Evolutionary conservation across 805 yeast genomes (phyloP).

Genomic region (Nakazawaea populi): DNA sequence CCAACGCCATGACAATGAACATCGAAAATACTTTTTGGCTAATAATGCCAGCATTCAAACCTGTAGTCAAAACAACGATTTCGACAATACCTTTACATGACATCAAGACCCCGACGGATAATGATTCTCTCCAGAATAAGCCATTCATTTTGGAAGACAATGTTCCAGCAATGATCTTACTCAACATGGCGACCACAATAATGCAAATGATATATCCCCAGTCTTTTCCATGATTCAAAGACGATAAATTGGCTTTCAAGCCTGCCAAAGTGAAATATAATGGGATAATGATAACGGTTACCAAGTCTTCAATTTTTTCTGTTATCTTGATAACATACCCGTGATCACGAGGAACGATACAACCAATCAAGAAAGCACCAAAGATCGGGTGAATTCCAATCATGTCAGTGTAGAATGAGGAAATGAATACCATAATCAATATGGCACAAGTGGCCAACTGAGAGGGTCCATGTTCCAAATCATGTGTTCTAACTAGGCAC

Average conservation of each 20-base stretch:
- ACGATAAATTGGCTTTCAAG: conserved; percentile 59
- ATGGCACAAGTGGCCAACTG: conserved; percentile 53
- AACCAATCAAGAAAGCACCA: conserved; percentile 78
- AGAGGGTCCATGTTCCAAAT: conserved; percentile 58
- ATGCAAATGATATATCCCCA: conserved; percentile 77
- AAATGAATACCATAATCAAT: conserved; percentile 49
- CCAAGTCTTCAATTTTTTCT: conserved; percentile 73
- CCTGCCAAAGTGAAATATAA: conserved; percentile 80
- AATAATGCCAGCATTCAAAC: conserved; percentile 66
- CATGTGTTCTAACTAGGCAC: conserved; percentile 40
- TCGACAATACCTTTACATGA: conserved; percentile 88
- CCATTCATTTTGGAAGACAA: conserved; percentile 58
- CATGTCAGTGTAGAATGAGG: conserved; percentile 76
- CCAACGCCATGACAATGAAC: conserved; percentile 79
- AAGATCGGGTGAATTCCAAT: conserved; percentile 85
- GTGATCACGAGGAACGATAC: conserved; percentile 70
- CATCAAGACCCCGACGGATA: conserved; percentile 76
- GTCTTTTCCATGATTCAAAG: conserved; percentile 56
- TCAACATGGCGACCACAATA: conserved; percentile 58
- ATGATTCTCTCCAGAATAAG: conserved; percentile 65
- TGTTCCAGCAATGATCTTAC: conserved; percentile 64
- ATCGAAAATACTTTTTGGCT: conserved; percentile 62
- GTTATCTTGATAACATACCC: conserved; percentile 66
- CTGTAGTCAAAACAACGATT: conserved; percentile 71
- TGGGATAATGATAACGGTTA: conserved; percentile 66